Evolutionary conservation across 169 alveolate species (phyloP).

Genomic region (Perkinsus olseni): DNA sequence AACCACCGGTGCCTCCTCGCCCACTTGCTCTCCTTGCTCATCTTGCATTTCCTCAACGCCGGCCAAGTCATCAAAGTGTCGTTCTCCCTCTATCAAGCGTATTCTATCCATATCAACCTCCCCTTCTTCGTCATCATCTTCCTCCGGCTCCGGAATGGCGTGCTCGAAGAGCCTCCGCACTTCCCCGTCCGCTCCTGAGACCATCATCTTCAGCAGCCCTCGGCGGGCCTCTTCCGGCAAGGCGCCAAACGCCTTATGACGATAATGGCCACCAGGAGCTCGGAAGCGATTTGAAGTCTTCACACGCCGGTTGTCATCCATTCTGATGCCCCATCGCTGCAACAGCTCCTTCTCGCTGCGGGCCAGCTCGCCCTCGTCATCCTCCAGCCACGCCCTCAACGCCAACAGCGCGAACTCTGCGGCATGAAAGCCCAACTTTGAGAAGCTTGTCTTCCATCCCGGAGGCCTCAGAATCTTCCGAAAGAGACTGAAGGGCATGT

Average conservation of each 20-base stretch:
- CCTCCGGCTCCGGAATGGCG: neutral
- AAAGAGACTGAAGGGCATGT: neutral
- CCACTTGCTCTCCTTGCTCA: neutral
- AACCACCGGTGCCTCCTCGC: neutral
- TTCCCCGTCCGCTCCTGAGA: neutral
- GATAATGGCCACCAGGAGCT: neutral
- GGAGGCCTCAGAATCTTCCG: neutral
- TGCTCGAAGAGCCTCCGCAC: neutral
- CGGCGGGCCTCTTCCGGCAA: neutral
- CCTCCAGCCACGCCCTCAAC: neutral
- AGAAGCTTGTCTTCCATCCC: neutral
- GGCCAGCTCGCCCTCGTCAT: neutral
- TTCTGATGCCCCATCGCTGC: neutral
- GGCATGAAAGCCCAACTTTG: neutral
- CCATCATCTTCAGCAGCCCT: neutral
- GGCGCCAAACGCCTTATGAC: neutral
- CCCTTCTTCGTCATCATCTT: neutral
- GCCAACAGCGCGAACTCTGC: neutral
- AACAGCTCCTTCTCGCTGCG: neutral
- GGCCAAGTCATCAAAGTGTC: neutral
- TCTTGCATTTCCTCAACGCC: conserved; percentile 1
- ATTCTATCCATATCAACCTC: neutral
- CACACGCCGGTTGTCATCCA: neutral
- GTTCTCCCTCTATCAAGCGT: neutral
- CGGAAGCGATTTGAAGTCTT: neutral